These are phyloP conservation scores for Penicillium hordei DNA, from an alignment of 2,329 filamentous ascomycete species.

Conservation along the genomic window DNA sequence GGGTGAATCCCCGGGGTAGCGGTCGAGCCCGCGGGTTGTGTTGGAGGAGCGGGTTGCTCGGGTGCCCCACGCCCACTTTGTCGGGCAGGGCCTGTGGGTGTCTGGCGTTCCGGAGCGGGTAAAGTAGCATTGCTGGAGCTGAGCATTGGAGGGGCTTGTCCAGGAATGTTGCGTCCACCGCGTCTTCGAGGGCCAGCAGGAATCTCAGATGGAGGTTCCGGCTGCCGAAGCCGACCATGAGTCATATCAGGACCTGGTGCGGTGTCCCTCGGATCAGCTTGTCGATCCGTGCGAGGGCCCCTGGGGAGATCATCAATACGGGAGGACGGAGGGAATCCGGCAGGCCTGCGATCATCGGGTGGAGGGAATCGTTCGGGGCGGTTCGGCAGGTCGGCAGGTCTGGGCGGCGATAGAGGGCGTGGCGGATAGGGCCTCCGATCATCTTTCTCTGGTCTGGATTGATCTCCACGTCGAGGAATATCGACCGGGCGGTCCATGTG, in stretches of 20 bases:
- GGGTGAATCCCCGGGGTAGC: conserved; percentile 54
- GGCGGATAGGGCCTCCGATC: conserved; percentile 32
- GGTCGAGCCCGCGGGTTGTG: conserved; percentile 34
- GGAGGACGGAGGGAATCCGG: conserved; percentile 27
- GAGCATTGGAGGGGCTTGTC: conserved; percentile 27
- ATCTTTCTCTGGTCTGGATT: conserved; percentile 31
- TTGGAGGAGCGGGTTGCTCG: conserved; percentile 31
- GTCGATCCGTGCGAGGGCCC: conserved; percentile 52
- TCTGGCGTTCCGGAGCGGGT: conserved; percentile 39
- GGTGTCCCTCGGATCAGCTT: conserved; percentile 40
- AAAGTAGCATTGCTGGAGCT: conserved; percentile 23
- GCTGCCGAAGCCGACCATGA: conserved; percentile 49
- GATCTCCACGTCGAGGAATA: conserved; percentile 33
- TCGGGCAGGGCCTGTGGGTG: conserved; percentile 46
- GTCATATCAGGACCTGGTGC: conserved; percentile 43
- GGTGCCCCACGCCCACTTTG: conserved; percentile 37
- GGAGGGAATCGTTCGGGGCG: conserved; percentile 39
- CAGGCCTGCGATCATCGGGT: conserved; percentile 37
- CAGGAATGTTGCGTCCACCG: conserved; percentile 28
- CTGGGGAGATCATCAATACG: conserved; percentile 52
- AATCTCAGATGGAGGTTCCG: conserved; percentile 42
- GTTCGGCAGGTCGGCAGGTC: conserved; percentile 30
- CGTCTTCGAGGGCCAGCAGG: conserved; percentile 56
- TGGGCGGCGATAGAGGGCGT: conserved; percentile 29
- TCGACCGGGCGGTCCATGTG: conserved; percentile 31